These are phyloP conservation scores for Lolium rigidum DNA, from an alignment of 176 grass and related monocot genomes.

Conservation along the genomic window DNA sequence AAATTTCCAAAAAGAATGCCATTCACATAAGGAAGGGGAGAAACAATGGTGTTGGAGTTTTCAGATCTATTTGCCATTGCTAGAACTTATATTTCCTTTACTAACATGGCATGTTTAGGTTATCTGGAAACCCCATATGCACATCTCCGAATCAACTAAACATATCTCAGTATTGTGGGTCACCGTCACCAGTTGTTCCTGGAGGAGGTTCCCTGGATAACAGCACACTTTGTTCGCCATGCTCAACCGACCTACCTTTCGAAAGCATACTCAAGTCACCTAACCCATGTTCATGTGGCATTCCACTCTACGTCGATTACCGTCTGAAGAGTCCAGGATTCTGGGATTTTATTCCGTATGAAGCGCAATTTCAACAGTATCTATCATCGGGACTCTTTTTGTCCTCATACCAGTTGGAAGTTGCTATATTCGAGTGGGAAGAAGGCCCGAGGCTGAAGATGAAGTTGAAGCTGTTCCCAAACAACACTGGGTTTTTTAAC, in stretches of 20 bases:
- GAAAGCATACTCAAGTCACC: slow-evolving; percentile 53
- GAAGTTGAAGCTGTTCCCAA: slow-evolving; percentile 67
- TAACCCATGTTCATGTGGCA: slow-evolving; percentile 43
- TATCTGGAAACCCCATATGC: slow-evolving; percentile 75
- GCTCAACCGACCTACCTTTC: slow-evolving; percentile 30
- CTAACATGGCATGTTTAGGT: slow-evolving; percentile 51
- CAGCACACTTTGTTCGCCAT: slow-evolving; percentile 36
- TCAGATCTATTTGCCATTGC: neutral
- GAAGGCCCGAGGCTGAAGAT: slow-evolving; percentile 75
- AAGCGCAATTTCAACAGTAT: slow-evolving; percentile 54
- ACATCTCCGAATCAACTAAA: slow-evolving; percentile 42
- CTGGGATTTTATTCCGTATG: slow-evolving; percentile 59
- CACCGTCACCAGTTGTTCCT: neutral
- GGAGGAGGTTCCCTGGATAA: slow-evolving; percentile 25
- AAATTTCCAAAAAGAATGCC: too few relatives aligned
- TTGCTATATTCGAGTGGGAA: slow-evolving; percentile 63
- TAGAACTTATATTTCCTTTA: slow-evolving; percentile 25
- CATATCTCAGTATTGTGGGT: slow-evolving; percentile 58
- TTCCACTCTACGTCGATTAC: slow-evolving; percentile 57
- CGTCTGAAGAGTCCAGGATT: slow-evolving; percentile 83
- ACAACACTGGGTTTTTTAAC: slow-evolving; percentile 36
- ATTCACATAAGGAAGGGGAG: neutral
- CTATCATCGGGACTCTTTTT: slow-evolving; percentile 57
- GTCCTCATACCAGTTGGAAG: slow-evolving; percentile 50
- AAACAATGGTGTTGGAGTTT: neutral